phyloP scores from a whole-genome alignment of 2,329 filamentous ascomycete species.

The Penicillium sp. region DNA sequence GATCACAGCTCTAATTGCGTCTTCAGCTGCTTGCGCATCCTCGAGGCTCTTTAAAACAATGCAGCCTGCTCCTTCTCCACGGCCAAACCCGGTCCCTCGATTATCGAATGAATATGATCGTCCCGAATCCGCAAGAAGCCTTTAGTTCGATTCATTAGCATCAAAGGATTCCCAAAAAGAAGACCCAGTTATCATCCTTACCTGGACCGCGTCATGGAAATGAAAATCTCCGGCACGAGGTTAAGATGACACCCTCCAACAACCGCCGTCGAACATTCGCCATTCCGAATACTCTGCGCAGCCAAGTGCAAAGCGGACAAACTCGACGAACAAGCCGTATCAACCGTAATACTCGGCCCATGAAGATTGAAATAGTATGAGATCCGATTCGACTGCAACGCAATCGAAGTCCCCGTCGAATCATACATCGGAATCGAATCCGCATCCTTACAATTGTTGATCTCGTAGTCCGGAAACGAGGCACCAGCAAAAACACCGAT shows the following conservation, averaged over 20 bases:
- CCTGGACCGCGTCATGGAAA: slow-evolving; percentile 29
- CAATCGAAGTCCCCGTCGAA: slow-evolving; percentile 25
- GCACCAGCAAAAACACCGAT: slow-evolving; percentile 29
- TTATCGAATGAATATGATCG: slow-evolving; percentile 32
- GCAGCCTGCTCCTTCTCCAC: slow-evolving; percentile 42
- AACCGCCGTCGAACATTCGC: slow-evolving; percentile 30
- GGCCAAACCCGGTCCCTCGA: slow-evolving; percentile 32
- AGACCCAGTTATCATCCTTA: slow-evolving; percentile 6
- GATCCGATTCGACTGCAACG: slow-evolving; percentile 33
- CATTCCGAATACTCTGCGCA: slow-evolving; percentile 27
- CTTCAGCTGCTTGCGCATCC: slow-evolving; percentile 31
- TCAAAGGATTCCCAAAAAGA: not conserved
- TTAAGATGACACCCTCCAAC: slow-evolving; percentile 34
- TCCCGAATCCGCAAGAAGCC: slow-evolving; percentile 29
- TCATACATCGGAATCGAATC: slow-evolving; percentile 28
- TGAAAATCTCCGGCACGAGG: slow-evolving; percentile 27
- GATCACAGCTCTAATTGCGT: slow-evolving; percentile 26
- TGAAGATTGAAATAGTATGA: slow-evolving; percentile 35
- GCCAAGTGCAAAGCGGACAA: slow-evolving; percentile 33
- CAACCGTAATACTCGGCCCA: slow-evolving; percentile 34
- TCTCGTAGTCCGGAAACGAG: slow-evolving; percentile 29
- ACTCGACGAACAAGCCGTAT: slow-evolving; percentile 36
- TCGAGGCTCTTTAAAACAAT: slow-evolving; percentile 30
- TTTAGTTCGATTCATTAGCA: slow-evolving; percentile 3
- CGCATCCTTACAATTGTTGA: slow-evolving; percentile 26